A percentile compares a stretch with the other conserved stretches of the same genome.
Conservation (phyloP, 805 yeast species). For the Suhomyces kilbournensis region DNA sequence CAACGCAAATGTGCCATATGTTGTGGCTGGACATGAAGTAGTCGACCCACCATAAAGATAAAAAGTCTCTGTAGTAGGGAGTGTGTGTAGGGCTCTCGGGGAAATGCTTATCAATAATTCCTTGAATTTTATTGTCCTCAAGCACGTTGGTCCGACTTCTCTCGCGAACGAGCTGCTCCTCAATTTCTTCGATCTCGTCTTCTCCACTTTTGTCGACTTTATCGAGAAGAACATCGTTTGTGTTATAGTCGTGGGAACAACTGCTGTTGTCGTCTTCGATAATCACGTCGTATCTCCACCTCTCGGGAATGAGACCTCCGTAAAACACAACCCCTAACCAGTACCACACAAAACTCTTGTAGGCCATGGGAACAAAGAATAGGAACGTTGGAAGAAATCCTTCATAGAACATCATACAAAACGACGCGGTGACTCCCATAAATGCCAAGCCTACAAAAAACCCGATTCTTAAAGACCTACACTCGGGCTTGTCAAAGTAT, state of each 20-base stretch:
- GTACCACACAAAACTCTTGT: conserved; percentile 73
- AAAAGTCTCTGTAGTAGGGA: conserved; percentile 38
- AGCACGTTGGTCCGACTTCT: background rate
- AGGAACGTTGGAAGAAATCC: conserved; percentile 52
- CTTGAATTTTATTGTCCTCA: conserved; percentile 21
- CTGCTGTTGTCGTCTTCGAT: conserved; percentile 42
- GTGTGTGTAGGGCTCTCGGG: conserved; percentile 31
- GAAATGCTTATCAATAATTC: conserved; percentile 36
- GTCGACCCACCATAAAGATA: conserved; percentile 82
- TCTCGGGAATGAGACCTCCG: conserved; percentile 85
- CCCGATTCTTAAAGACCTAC: conserved; percentile 71
- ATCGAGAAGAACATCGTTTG: conserved; percentile 32
- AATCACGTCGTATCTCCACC: conserved; percentile 71
- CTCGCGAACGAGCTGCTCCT: conserved; percentile 21
- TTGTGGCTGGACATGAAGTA: conserved; percentile 77
- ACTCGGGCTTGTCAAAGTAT: conserved; percentile 81
- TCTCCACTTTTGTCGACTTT: conserved; percentile 35
- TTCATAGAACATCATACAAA: conserved; percentile 51
- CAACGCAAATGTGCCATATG: conserved; percentile 90
- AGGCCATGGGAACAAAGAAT: conserved; percentile 63
- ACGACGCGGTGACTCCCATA: conserved; percentile 67
- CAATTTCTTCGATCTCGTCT: conserved; percentile 34
- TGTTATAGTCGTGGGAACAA: conserved; percentile 13
- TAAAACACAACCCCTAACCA: conserved; percentile 81
- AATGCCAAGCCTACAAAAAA: conserved; percentile 78